phyloP scores from a whole-genome alignment of 176 grass and related monocot genomes.

The Saccharum officinarum region DNA sequence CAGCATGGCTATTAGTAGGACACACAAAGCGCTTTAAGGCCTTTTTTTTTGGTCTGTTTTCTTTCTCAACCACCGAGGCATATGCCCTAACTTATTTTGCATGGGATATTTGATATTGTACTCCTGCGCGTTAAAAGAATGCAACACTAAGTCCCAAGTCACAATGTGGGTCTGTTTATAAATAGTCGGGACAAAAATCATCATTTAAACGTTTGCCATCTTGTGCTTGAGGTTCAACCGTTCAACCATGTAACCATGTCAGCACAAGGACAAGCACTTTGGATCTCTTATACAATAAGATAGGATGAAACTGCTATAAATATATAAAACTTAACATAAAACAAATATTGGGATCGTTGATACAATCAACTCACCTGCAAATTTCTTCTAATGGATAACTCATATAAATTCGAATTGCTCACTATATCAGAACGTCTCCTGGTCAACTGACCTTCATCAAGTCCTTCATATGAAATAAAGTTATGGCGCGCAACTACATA shows the following conservation, averaged over 20 bases:
- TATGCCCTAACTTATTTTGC: not conserved
- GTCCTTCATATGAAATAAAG: slow-evolving; percentile 73
- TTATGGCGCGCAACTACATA: slow-evolving; percentile 79
- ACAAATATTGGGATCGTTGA: slow-evolving; percentile 22
- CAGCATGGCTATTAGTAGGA: not conserved
- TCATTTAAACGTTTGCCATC: slow-evolving; percentile 28
- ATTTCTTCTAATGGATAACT: slow-evolving; percentile 71
- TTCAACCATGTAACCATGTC: not conserved
- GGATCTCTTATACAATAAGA: slow-evolving; percentile 11
- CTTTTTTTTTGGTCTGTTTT: not conserved
- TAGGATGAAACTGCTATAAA: slow-evolving; percentile 8
- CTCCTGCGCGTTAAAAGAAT: not conserved
- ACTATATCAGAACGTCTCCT: slow-evolving; percentile 73
- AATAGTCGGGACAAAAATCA: not conserved
- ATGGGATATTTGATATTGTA: not conserved
- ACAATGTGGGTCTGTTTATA: slow-evolving; percentile 8
- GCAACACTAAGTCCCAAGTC: not conserved
- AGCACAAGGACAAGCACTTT: slow-evolving; percentile 15
- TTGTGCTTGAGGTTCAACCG: not conserved
- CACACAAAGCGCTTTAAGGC: not conserved
- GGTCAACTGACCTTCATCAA: slow-evolving; percentile 94
- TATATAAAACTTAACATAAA: slow-evolving; percentile 31
- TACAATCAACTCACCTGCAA: slow-evolving; percentile 68
- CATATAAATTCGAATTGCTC: slow-evolving; percentile 87
- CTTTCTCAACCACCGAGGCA: not conserved